Percentiles rank a stretch among this genome's conserved stretches.
phyloP scores from a whole-genome alignment of 2,329 filamentous ascomycete genomes.

The Hypoxylon sp. region DNA sequence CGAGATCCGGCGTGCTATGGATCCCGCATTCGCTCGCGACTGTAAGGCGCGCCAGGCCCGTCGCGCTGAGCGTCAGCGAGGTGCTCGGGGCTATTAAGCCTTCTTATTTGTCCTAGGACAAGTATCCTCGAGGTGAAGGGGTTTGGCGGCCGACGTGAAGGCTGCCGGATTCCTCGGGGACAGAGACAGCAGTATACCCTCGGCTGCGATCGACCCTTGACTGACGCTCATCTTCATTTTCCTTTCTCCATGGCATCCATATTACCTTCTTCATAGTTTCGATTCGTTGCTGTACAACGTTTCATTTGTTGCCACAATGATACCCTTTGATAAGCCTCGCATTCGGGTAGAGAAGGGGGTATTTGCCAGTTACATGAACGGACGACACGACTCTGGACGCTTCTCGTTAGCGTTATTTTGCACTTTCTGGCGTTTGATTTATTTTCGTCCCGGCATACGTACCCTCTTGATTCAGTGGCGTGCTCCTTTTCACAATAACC shows the following conservation, averaged over 20 bases:
- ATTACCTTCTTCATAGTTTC: neutral
- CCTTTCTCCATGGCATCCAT: neutral
- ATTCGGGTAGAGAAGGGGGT: neutral
- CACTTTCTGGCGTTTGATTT: neutral
- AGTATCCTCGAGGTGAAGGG: neutral
- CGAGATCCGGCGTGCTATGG: conserved; percentile 47
- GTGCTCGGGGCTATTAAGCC: neutral
- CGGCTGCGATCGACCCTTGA: neutral
- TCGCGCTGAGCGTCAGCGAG: conserved; percentile 45
- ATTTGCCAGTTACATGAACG: neutral
- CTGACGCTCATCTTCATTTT: neutral
- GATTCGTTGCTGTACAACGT: neutral
- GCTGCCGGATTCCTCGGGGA: conserved; percentile 1
- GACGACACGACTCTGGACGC: neutral
- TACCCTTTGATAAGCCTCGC: neutral
- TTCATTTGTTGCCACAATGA: neutral
- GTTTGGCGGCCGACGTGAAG: neutral
- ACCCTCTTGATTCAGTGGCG: neutral
- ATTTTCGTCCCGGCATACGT: neutral
- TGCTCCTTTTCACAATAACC: neutral
- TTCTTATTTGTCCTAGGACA: neutral
- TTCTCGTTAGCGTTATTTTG: neutral
- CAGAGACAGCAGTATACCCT: neutral
- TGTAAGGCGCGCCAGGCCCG: conserved; percentile 52
- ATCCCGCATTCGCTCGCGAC: conserved; percentile 48